Evolutionary conservation across 306 rosid species (phyloP).

Genomic region (Datisca glomerata): DNA sequence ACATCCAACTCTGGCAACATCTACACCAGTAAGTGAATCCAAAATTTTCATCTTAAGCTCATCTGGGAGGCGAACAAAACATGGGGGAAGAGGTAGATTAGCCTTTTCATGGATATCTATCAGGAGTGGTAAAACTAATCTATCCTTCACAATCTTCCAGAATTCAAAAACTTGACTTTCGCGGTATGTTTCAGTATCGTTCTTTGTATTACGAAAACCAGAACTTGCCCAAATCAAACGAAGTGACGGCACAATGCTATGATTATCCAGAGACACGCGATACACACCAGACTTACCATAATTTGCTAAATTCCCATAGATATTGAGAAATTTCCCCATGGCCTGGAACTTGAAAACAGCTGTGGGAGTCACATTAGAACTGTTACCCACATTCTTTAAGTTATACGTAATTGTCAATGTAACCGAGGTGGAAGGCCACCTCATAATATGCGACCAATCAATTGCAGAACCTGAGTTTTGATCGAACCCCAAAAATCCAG

Average conservation of each 20-base stretch:
- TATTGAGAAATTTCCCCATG: conserved; percentile 38
- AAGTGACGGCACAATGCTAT: conserved; percentile 25
- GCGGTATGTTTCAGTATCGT: conserved; percentile 4
- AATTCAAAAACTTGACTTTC: conserved; percentile 37
- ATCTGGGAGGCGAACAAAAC: conserved; percentile 53
- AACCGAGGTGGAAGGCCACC: conserved; percentile 28
- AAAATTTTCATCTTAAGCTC: conserved; percentile 59
- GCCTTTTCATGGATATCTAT: conserved; percentile 64
- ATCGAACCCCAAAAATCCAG: conserved; percentile 48
- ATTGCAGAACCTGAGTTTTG: conserved; percentile 20
- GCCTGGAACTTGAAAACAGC: conserved; percentile 49
- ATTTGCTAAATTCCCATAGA: conserved; percentile 43
- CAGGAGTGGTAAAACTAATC: conserved; percentile 56
- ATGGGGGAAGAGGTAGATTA: conserved; percentile 46
- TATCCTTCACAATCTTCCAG: conserved; percentile 74
- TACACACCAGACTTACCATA: conserved; percentile 25
- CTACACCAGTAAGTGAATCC: conserved; percentile 43
- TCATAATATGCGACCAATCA: conserved; percentile 16
- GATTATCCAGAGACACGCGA: conserved; percentile 31
- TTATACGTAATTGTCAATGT: conserved; percentile 37
- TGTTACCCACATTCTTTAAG: conserved; percentile 10
- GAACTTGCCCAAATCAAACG: conserved; percentile 24
- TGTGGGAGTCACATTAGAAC: conserved; percentile 8
- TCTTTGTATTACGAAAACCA: conserved; percentile 12
- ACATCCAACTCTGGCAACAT: conserved; percentile 42